Base-by-base conservation (phyloP, 371 early-diverging fungal genomes). In the Coemansia sp. region DNA sequence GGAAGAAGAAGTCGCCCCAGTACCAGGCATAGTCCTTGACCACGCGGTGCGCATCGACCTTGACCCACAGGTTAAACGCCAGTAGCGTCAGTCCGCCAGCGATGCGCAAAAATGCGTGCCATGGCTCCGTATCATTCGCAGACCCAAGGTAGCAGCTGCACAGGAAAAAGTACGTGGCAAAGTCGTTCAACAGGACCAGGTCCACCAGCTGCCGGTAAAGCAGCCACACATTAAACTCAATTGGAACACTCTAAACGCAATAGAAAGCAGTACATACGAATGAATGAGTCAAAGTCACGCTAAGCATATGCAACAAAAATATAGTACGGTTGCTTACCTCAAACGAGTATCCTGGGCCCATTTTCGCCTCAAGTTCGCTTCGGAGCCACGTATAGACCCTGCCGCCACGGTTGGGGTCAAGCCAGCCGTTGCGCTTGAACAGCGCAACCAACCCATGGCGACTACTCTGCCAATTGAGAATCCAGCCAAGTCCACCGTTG, bases 11-110 rank as follows among this genome's bases (percentile, higher is more conserved):
- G 79, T 97, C 97, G 44, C 97, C 98, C 97, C 97, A 97, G 80
- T 97, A 98, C 96, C 97, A 96, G 21, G 97, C 96, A 82, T 91
- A 98, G 81, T 96, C 97, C 80, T 93, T 94, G 62, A 98, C 93
- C 7, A 95, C 95, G 15, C 95, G 89, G 59, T 93, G 93, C n/a
- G 96, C 96, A 79, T 98, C 97, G 46, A 92, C 70, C 80, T 96
- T 95, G 61, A 97, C 96, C 94, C 97, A 95, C 61, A 96, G 84
- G 63, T 96, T 96, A 80, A 98, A 95, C 6, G 85, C 78, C 32
- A 96, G 83, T 54, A 98, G 82, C 19, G 92, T 72, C 12, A 90
- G 52, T 7, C 95, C 97, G 13, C 88, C 94, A 28, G 85, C 63
- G 82, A 87, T 88, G 26, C 97, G 85, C 63, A 94, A 58, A 29